These are phyloP conservation scores for Zymoseptoria passerinii DNA, from an alignment of 2,329 filamentous ascomycete species.

Conservation along the genomic window DNA sequence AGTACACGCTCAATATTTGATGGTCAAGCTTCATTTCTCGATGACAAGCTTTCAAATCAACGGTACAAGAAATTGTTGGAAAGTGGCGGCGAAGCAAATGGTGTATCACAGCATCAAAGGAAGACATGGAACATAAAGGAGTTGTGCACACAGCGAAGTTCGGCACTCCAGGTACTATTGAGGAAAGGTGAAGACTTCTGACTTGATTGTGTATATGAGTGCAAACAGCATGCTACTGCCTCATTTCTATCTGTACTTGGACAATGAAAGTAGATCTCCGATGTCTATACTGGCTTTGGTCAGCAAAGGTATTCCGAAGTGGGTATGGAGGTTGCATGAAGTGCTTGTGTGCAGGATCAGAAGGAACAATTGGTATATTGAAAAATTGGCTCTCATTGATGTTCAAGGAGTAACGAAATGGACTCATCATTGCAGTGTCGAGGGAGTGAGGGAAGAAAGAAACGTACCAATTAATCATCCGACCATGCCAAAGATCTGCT, in stretches of 20 bases:
- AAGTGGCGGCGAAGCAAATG: too few species aligned
- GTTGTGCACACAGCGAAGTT: too few species aligned
- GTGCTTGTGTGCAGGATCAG: neutral
- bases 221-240: neutral
- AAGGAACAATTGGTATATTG: constrained; percentile 2
- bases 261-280: neutral
- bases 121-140: too few species aligned
- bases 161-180: too few species aligned
- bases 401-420: neutral
- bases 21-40: neutral
- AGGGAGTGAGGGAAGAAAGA: neutral
- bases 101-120: too few species aligned
- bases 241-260: neutral
- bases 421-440: neutral
- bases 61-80: too few species aligned
- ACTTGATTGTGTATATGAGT: neutral
- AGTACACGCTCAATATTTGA: neutral
- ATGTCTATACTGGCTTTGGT: neutral
- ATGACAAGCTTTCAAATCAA: neutral
- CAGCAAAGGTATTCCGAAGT: neutral
- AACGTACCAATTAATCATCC: neutral
- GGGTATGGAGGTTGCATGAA: neutral
- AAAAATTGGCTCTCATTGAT: neutral
- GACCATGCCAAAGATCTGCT: too few species aligned
- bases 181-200: too few species aligned